These are phyloP conservation scores for Naumovozyma dairenensis DNA, from an alignment of 805 yeast genomes.

Conservation along the genomic window DNA sequence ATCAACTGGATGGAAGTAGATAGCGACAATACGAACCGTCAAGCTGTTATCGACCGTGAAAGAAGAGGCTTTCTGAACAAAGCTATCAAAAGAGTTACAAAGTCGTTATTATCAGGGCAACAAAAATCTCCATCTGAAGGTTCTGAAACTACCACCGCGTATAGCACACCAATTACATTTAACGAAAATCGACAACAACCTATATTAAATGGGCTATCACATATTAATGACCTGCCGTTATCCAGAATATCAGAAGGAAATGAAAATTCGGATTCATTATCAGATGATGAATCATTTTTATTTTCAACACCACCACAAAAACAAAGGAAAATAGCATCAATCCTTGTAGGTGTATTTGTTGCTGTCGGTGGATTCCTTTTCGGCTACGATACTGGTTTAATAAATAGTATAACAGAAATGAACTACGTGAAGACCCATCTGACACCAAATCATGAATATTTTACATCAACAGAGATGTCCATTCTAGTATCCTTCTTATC, in stretches of 20 bases:
- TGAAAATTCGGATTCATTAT: too few species aligned
- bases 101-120: slow-evolving; percentile 2
- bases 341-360: slow-evolving; percentile 67
- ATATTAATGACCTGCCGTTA: too few species aligned
- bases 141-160: neutral
- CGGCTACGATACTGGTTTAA: slow-evolving; percentile 84
- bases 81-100: slow-evolving; percentile 3
- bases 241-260: neutral
- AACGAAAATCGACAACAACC: neutral
- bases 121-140: neutral
- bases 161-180: neutral
- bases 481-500: slow-evolving; percentile 72
- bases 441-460: slow-evolving; percentile 37
- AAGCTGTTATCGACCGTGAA: slow-evolving; percentile 1
- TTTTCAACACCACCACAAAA: slow-evolving; percentile 26
- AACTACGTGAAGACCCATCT: slow-evolving; percentile 47
- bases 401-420: slow-evolving; percentile 75
- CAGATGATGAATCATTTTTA: slow-evolving; percentile 15
- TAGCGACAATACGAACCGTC: too few species aligned
- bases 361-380: slow-evolving; percentile 87
- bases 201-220: neutral
- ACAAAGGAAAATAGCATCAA: slow-evolving; percentile 52
- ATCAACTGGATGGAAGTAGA: too few species aligned
- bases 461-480: slow-evolving; percentile 56
- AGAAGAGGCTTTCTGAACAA: slow-evolving; percentile 3